Evolutionary conservation across 495 filamentous ascomycete genomes (phyloP), one percentile per base, ranked within the genome.

Genomic region (Penicillium salamii): DNA sequence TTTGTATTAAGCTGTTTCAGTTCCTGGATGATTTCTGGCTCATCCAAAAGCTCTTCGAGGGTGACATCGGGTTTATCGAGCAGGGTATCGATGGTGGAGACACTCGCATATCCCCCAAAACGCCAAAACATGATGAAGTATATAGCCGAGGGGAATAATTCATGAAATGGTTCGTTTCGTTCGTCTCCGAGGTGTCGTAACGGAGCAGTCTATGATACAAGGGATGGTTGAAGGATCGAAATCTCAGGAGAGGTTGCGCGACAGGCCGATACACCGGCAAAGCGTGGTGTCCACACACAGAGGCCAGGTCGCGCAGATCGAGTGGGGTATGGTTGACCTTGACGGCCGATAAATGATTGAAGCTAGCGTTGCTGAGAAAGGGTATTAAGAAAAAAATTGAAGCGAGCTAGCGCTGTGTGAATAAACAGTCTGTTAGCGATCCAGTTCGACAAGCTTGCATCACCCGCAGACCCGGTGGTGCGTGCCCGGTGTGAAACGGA

Each of bases 1-100:
- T 97, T 97, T 31, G 90, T 85, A 70, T 99, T 97, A 69, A 96
- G 91, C 66, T 95, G 88, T 74, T 97, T 99, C 42, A 99, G 78
- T 74, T 99, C 93, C 67, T 97, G 91, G 57, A 97, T 91, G 50
- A 97, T 72, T 69, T 97, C 95, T 56, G 87, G 84, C 77, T 97
- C 93, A 65, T 97, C 90, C 52, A 99, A 80, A 38, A 99, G 78
- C 64, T 99, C 93, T 66, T 99, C 93, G 42, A 97, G 86, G 36
- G 87, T 88, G 62, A 96, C 88, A 70, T 96, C 87, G 54, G 88
- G 84, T 71, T 95, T 95, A 54, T 97, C 93, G 59, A 99, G 90
- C 57, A 97, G 87, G 58, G 83, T 90, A 71, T 97, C 95, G 68
- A 98, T 87, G 57, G 90, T 87, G 60, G 92, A 96, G 74, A 95